Evolutionary conservation across 2,329 filamentous ascomycete species (phyloP).

Genomic region (Pyrenophora seminiperda): DNA sequence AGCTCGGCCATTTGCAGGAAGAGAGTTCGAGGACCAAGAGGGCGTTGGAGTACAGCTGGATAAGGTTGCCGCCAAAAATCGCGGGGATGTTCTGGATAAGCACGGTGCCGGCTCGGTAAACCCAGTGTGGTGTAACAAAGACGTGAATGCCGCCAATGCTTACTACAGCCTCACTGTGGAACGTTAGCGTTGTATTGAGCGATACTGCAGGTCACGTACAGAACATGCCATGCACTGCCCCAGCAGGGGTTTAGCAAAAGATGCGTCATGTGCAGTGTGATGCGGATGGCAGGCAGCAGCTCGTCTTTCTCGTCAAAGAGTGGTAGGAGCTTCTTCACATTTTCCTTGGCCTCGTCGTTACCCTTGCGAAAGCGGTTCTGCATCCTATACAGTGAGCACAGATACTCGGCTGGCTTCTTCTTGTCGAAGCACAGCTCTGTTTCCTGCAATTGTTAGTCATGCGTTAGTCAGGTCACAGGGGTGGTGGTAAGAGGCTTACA

Average conservation of each 20-base stretch:
- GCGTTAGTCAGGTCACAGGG: constrained; percentile 10
- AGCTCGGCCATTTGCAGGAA: constrained; percentile 44
- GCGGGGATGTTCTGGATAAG: constrained; percentile 41
- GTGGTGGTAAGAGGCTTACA: constrained; percentile 15
- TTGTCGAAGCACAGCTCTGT: constrained; percentile 37
- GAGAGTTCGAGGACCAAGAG: constrained; percentile 42
- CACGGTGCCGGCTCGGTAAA: constrained; percentile 41
- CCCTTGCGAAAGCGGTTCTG: constrained; percentile 46
- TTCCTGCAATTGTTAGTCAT: constrained; percentile 27
- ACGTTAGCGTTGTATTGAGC: background rate
- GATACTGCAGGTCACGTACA: constrained; percentile 8
- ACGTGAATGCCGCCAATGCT: constrained; percentile 38
- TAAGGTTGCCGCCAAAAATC: constrained; percentile 39
- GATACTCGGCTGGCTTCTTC: constrained; percentile 35
- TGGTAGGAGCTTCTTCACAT: constrained; percentile 33
- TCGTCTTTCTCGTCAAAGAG: constrained; percentile 30
- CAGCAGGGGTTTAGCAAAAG: constrained; percentile 41
- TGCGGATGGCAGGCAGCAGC: constrained; percentile 36
- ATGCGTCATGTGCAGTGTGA: constrained; percentile 41
- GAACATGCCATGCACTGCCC: constrained; percentile 39
- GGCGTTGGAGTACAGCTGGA: constrained; percentile 44
- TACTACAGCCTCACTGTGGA: constrained; percentile 39
- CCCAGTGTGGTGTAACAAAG: constrained; percentile 45
- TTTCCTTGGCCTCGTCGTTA: constrained; percentile 25
- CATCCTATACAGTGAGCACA: constrained; percentile 44